Percentiles rank a stretch among this genome's conserved stretches.
These are phyloP conservation scores for Vigna trinervia DNA, from an alignment of 306 rosid genomes.

Conservation along the genomic window DNA sequence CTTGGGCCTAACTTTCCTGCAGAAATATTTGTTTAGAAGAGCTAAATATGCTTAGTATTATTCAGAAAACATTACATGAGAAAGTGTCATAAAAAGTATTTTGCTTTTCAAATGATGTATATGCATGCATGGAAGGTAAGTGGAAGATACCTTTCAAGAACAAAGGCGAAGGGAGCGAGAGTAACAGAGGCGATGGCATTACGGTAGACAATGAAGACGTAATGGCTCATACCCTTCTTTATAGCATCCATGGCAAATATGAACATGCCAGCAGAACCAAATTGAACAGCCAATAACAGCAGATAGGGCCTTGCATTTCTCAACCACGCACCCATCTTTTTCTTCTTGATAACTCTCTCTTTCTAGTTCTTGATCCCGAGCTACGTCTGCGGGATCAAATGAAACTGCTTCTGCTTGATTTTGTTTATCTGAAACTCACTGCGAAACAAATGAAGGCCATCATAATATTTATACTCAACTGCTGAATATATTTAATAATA, in stretches of 20 bases:
- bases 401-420: not conserved
- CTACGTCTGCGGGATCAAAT: not conserved
- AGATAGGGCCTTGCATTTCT: conserved; percentile 65
- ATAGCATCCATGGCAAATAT: conserved; percentile 60
- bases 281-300: conserved; percentile 69
- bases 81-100: no score
- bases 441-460: not conserved
- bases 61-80: no score
- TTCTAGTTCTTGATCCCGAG: not conserved
- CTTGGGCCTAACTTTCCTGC: conserved; percentile 88
- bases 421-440: not conserved
- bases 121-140: not conserved
- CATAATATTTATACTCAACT: conserved; percentile 42
- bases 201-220: conserved; percentile 56
- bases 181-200: conserved; percentile 49
- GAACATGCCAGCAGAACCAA: conserved; percentile 86
- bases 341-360: not conserved
- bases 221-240: conserved; percentile 66
- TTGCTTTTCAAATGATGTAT: not conserved
- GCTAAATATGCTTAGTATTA: no score
- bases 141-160: conserved; percentile 48
- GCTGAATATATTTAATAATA: not conserved
- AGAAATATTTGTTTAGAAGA: not conserved
- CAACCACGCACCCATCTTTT: conserved; percentile 29
- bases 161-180: conserved; percentile 51